phyloP scores from a whole-genome alignment of 73 alveolate genomes.

The Paramecium sonneborni region DNA sequence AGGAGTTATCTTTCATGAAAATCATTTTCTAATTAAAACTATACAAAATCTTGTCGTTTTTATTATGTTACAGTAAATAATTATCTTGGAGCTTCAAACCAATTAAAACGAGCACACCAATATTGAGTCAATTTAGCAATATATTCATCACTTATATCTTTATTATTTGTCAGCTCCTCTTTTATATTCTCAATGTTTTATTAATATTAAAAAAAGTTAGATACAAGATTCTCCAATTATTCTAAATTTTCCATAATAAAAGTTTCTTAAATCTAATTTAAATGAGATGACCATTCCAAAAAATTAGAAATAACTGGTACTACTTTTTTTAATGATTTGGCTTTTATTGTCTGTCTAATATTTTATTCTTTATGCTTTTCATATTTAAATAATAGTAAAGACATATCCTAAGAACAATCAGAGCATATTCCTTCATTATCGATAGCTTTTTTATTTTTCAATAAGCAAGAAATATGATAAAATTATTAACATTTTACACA shows the following conservation, averaged over 20 bases:
- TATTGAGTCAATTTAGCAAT: conserved; percentile 27
- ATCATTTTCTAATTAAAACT: background rate
- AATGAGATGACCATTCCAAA: background rate
- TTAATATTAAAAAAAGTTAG: background rate
- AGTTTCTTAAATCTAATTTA: background rate
- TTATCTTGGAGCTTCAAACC: conserved; percentile 4
- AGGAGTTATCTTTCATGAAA: background rate
- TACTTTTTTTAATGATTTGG: conserved; percentile 1
- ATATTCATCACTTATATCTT: conserved; percentile 37
- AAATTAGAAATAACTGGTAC: conserved; percentile 37
- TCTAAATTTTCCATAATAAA: conserved; percentile 46
- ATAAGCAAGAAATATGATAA: background rate
- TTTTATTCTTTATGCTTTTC: conserved; percentile 19
- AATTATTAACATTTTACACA: conserved; percentile 25
- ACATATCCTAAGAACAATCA: conserved; percentile 23
- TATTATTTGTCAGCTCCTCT: background rate
- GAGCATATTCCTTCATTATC: background rate
- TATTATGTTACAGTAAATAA: background rate
- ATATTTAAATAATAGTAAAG: background rate
- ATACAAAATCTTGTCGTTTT: conserved; percentile 1
- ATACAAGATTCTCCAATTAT: background rate
- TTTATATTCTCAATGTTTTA: background rate
- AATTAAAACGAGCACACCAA: background rate
- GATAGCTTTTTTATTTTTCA: background rate
- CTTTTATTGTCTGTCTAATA: background rate